Conservation (phyloP, 1,284 basidiomycete genomes). For the Cutaneotrichosporon sp. region DNA sequence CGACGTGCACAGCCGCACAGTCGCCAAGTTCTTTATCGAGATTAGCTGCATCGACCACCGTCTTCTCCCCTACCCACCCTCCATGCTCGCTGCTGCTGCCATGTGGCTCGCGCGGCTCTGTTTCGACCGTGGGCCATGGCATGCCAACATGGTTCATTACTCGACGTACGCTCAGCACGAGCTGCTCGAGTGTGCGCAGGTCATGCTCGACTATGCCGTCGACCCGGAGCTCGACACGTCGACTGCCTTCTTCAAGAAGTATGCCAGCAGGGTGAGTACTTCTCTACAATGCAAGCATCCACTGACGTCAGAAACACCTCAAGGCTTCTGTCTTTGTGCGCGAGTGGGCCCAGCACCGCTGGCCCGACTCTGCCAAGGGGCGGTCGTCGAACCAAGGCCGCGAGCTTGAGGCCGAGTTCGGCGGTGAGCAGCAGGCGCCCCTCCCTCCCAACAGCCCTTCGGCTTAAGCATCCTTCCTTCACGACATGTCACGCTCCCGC, state of each 20-base stretch:
- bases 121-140: conserved; percentile 82
- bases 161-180: conserved; percentile 83
- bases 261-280: conserved; percentile 60
- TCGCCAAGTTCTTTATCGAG: conserved; percentile 92
- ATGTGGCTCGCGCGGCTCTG: conserved; percentile 89
- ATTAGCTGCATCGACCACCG: conserved; percentile 85
- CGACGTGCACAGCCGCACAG: conserved; percentile 82
- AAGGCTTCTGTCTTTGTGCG: conserved; percentile 64
- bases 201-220: conserved; percentile 91
- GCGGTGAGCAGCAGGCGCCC: conserved; percentile 15
- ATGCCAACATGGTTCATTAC: conserved; percentile 87
- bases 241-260: conserved; percentile 65
- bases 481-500: conserved; percentile 5
- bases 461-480: background rate
- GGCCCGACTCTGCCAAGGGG: conserved; percentile 36
- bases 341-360: conserved; percentile 54
- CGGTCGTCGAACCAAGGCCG: conserved; percentile 23
- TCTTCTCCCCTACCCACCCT: conserved; percentile 76
- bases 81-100: conserved; percentile 79
- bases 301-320: conserved; percentile 66
- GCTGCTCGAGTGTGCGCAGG: conserved; percentile 79
- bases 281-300: too few relatives aligned
- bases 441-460: conserved; percentile 12
- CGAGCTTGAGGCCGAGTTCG: conserved; percentile 31
- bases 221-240: conserved; percentile 63